Evolutionary conservation across 1,284 basidiomycete species (phyloP), one percentile per base, ranked within the genome.

Genomic region (Pisolithus thermaeus): DNA sequence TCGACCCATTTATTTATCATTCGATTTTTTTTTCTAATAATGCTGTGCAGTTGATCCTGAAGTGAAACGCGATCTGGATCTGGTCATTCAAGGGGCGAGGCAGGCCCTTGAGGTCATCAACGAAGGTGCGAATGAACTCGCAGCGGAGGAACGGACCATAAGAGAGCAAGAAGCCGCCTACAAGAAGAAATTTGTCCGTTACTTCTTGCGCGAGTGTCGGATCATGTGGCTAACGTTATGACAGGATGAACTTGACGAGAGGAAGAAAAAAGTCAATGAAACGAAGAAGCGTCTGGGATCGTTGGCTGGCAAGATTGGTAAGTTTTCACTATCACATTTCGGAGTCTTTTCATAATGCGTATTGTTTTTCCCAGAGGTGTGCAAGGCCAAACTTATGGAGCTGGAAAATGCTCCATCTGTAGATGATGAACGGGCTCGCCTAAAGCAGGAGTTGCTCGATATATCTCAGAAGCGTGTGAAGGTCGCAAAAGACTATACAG

Each of bases 401-500:
- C 58, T 80, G 8, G 66, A 70, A 49, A 72, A 69, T 7, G 74
- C 72, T 39, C 87, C 84, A 1, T 75, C 88, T 0, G 73, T 73
- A 0, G 82, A 87, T 12, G 69, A 74, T 1, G 73, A 83, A 56
- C 75, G 82, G 28, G 66, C 61, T 3, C 60, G 70, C 27, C 62
- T 87, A 23, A 81, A 78, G 61, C 63, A 62, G 47, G 62, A 74
- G 37, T 65, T 91, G 14, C 61, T 80, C 16, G 65, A 67, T 0
- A 62, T 81, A 43, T 78, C 79, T 18, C 73, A 70, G 58, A 74
- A 77, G 60, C 81, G 87, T 0, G 73, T 83, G 3, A 69, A 73
- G 47, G 69, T 83, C 47, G 77, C 81, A 3, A 70, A 72, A 50
- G 79, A 84, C 32, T 81, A 83, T 56, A 70, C 75, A 20, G 88